Conservation (phyloP, 495 filamentous ascomycete species). For the Penicillium parvum region DNA sequence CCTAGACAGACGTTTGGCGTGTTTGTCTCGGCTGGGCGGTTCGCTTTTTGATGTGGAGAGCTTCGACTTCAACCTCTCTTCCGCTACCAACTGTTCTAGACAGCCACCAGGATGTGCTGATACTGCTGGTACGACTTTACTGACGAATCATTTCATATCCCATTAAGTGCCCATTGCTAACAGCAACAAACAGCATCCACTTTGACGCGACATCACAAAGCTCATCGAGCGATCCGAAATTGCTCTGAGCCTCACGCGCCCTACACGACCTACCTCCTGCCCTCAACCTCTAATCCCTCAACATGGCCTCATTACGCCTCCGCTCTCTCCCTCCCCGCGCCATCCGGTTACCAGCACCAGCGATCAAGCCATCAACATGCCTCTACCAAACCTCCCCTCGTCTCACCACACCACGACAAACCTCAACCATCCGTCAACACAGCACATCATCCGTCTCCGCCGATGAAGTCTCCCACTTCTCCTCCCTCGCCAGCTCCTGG, state of each 20-base stretch:
- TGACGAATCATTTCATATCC: too few species aligned
- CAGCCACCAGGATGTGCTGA: constrained; percentile 3
- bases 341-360: constrained; percentile 7
- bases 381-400: constrained; percentile 1
- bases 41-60: constrained; percentile 13
- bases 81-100: constrained; percentile 2
- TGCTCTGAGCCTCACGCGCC: neutral
- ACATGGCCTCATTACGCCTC: constrained; percentile 15
- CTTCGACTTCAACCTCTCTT: constrained; percentile 20
- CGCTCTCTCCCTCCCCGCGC: constrained; percentile 7
- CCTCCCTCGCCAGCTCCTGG: constrained; percentile 86
- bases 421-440: constrained; percentile 31
- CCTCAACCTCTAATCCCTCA: neutral
- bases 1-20: constrained; percentile 9
- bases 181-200: neutral
- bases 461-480: constrained; percentile 89
- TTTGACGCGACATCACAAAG: neutral
- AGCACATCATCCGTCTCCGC: constrained; percentile 70
- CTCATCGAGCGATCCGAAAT: constrained; percentile 2
- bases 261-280: neutral
- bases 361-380: constrained; percentile 8
- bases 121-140: constrained; percentile 2
- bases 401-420: neutral
- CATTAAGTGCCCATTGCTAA: neutral
- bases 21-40: constrained; percentile 15